Evolutionary conservation across 1,284 basidiomycete species (phyloP), one percentile per base, ranked within the genome.

Genomic region (Microbotryomycetes sp.): DNA sequence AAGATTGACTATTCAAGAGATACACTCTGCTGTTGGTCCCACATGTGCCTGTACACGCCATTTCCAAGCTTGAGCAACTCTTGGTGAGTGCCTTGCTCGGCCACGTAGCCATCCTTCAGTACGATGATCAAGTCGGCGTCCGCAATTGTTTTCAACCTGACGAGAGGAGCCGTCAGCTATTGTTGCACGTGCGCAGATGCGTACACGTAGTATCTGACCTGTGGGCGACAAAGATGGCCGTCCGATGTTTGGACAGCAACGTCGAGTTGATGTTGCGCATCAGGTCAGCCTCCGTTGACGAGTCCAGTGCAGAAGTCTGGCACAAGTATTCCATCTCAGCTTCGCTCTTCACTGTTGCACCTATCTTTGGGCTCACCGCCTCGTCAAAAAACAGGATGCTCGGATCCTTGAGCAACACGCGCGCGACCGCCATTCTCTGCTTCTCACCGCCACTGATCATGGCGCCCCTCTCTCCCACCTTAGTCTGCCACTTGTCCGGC

Each of bases 371-470:
- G 79, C 87, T 74, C 70, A 90, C 90, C 31, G 96, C 94, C 77
- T 98, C 94, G 73, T 98, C 94, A 72, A 98, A 97, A 79, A 98
- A 97, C 71, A 97, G 73, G 71, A 97, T 96, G 3, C 86, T 85
- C 0, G 94, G 91, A 74, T 98, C 88, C 78, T 97, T 97, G 53
- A 98, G 77, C 70, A 98, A 76, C 48, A 96, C 84, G 18, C 96
- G 79, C 5, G 94, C 96, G 15, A 98, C 89, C 0, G 94, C 96
- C 66, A 98, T 76, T 48, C 96, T 78, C 79, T 98, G 94, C 76
- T 98, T 97, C 80, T 98, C 94, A 0, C 96, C 94, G 0, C 94
- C 94, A 16, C 89, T 92, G 59, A 98, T 91, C 96, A 98, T 97
- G 72, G 97, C 75, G 1, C 94, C 94, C 26, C 94, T 79, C 76